Evolutionary conservation across 805 yeast species (phyloP), one percentile per base, ranked within the genome.

Genomic region (Candida khao-thaluensis): DNA sequence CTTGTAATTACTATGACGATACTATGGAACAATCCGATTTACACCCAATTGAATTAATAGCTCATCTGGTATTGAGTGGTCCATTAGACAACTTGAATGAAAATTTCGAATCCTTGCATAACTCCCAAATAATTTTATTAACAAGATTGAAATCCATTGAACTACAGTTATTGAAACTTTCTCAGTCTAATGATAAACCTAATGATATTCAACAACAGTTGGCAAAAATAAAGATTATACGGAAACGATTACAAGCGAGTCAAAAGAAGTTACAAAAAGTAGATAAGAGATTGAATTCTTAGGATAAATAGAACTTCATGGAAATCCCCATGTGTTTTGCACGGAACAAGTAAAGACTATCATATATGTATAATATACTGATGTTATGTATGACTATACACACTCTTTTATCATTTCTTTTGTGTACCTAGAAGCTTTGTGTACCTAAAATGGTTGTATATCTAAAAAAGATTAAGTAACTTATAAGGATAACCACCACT

Each of bases 401-500:
- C n/a, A n/a, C n/a, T n/a, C n/a, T n/a, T n/a, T n/a, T n/a, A n/a
- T n/a, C n/a, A n/a, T n/a, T n/a, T n/a, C n/a, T n/a, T n/a, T n/a
- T n/a, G n/a, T n/a, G n/a, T n/a, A n/a, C n/a, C n/a, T n/a, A n/a
- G n/a, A n/a, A n/a, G n/a, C n/a, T n/a, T n/a, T n/a, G n/a, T n/a
- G n/a, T n/a, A n/a, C n/a, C n/a, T n/a, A n/a, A n/a, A n/a, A n/a
- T n/a, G n/a, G n/a, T n/a, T n/a, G n/a, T n/a, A n/a, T n/a, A n/a
- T n/a, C 11, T 35, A 18, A 18, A 41, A 31, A 9, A 45, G 23
- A 24, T 39, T 42, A 6, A 45, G 17, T 26, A 91, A 66, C 48
- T 64, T 69, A 66, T 71, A 85, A 29, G 98, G 98, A 60, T 86
- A 93, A 1, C 86, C 84, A 4, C 73, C 60, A 47, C 79, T 79